Evolutionary conservation across 495 filamentous ascomycete genomes (phyloP).

Genomic region (Immersiella caudata): DNA sequence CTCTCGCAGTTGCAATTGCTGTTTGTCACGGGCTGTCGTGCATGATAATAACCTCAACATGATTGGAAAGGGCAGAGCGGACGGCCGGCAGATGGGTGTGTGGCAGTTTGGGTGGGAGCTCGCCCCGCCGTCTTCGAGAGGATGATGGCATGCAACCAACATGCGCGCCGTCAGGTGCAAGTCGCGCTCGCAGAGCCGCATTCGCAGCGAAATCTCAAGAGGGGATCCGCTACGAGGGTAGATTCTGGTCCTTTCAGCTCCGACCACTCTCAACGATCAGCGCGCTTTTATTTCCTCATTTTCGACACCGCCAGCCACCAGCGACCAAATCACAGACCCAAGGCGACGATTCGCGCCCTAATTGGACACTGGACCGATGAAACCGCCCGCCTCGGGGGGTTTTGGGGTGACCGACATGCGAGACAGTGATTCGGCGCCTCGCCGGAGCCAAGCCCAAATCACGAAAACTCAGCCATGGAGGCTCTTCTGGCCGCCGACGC

Average conservation of each 20-base stretch:
- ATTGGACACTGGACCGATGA: background rate
- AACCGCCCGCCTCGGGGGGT: background rate
- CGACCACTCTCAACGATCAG: background rate
- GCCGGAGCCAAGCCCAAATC: background rate
- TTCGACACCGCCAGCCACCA: background rate
- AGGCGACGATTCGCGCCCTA: background rate
- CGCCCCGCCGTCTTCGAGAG: background rate
- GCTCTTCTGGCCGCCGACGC: conserved; percentile 17
- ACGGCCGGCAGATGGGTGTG: no score
- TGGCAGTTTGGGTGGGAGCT: background rate
- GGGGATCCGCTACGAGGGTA: background rate
- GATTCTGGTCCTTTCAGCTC: background rate
- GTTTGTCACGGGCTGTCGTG: background rate
- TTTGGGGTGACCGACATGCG: background rate
- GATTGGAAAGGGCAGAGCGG: no score
- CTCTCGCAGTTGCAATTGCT: background rate
- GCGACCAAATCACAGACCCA: background rate
- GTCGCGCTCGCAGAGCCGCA: background rate
- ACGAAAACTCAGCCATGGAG: conserved; percentile 16
- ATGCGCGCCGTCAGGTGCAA: conserved; percentile 1
- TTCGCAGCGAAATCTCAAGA: background rate
- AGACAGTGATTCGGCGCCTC: background rate
- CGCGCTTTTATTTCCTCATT: background rate
- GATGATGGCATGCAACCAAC: background rate
- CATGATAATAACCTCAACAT: background rate